These are phyloP conservation scores for Beauveria bassiana DNA, from an alignment of 2,329 filamentous ascomycete species.

Conservation along the genomic window DNA sequence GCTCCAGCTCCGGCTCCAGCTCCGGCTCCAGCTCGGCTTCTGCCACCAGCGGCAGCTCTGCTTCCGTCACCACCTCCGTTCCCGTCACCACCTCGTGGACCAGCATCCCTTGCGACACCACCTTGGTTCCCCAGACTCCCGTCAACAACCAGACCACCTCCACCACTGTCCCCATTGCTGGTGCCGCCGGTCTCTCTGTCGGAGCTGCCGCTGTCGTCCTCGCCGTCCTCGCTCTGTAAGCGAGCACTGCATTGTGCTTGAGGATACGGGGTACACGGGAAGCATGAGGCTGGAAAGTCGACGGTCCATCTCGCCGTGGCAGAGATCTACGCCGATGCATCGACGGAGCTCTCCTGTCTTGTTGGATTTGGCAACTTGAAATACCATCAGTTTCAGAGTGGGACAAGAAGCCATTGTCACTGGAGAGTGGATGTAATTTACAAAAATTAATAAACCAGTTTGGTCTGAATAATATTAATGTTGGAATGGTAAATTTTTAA, in stretches of 20 bases:
- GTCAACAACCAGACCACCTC: conserved; percentile 6
- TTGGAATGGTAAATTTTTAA: not conserved
- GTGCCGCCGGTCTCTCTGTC: conserved; percentile 24
- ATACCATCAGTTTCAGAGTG: conserved; percentile 9
- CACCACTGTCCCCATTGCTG: conserved; percentile 14
- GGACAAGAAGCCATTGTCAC: not conserved
- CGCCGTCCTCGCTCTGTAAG: conserved; percentile 30
- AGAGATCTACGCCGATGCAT: not conserved
- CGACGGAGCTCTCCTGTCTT: too few species aligned
- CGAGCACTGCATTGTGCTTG: not conserved
- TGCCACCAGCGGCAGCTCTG: conserved; percentile 2
- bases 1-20: too few species aligned
- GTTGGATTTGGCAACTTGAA: not conserved
- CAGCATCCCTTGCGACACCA: conserved; percentile 13
- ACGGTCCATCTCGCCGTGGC: not conserved
- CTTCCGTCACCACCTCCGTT: conserved; percentile 8
- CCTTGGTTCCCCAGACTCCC: not conserved
- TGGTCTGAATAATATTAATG: conserved; percentile 18
- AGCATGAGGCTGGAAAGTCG: not conserved
- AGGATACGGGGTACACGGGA: not conserved
- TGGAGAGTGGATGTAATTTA: conserved; percentile 13
- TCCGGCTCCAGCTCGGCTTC: conserved; percentile 7
- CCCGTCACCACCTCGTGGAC: not conserved
- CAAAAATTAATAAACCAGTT: conserved; percentile 16
- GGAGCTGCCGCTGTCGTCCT: conserved; percentile 26